A percentile compares a stretch with the other conserved stretches of the same genome.
Conservation (phyloP, 805 yeast species). For the Kregervanrija fluxuum region DNA sequence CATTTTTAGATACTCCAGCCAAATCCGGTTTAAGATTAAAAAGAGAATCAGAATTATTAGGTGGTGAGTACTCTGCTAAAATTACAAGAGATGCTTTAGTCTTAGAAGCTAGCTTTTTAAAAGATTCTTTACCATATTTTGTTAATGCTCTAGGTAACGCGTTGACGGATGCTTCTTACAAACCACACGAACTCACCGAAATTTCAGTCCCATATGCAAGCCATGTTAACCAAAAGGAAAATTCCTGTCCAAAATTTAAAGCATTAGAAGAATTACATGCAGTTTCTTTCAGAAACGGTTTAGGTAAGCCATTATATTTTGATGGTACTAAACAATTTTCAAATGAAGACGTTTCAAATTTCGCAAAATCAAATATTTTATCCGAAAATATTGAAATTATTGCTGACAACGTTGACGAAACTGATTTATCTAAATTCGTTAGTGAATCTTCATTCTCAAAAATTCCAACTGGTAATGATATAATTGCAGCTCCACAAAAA, state of each 20-base stretch:
- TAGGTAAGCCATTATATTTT: conserved; percentile 76
- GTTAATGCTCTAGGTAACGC: conserved; percentile 79
- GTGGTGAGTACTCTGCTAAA: conserved; percentile 65
- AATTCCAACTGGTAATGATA: conserved; percentile 55
- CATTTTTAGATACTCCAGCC: conserved; percentile 71
- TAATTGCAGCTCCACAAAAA: conserved; percentile 30
- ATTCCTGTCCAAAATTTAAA: conserved; percentile 42
- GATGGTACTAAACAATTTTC: conserved; percentile 54
- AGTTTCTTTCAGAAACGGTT: conserved; percentile 77
- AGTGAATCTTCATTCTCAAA: conserved; percentile 55
- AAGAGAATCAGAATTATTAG: conserved; percentile 90
- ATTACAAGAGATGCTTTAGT: conserved; percentile 82
- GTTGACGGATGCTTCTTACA: conserved; percentile 61
- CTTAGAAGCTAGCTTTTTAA: conserved; percentile 74
- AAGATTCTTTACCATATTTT: conserved; percentile 85
- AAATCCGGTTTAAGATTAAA: conserved; percentile 89
- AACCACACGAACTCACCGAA: conserved; percentile 79
- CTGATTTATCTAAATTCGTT: conserved; percentile 63
- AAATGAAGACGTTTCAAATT: conserved; percentile 57
- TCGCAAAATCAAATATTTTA: conserved; percentile 62
- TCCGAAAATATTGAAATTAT: conserved; percentile 62
- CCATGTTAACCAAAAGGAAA: conserved; percentile 51
- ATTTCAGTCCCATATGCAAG: conserved; percentile 71
- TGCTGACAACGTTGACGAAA: conserved; percentile 67
- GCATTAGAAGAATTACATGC: conserved; percentile 78